Evolutionary conservation across 1,139 yeast species (phyloP).

Genomic region (Scheffersomyces insectosa): DNA sequence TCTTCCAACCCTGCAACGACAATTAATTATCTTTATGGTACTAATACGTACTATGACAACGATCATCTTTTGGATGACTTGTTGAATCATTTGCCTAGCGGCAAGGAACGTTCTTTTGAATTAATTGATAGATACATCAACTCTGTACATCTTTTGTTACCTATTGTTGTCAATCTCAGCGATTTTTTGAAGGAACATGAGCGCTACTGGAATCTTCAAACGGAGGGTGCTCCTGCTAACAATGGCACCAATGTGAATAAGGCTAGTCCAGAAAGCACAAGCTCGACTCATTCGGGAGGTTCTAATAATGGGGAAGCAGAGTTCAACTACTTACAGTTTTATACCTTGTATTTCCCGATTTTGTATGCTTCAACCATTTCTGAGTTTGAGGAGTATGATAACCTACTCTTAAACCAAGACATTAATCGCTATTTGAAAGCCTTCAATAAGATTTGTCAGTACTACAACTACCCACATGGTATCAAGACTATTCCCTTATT

Average conservation of each 20-base stretch:
- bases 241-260: not conserved
- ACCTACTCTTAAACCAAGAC: conserved; percentile 48
- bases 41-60: conserved; percentile 43
- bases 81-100: conserved; percentile 31
- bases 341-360: conserved; percentile 50
- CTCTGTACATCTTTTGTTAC: conserved; percentile 56
- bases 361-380: conserved; percentile 56
- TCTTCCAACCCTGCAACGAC: conserved; percentile 43
- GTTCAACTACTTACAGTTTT: conserved; percentile 44
- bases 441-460: conserved; percentile 49
- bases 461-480: conserved; percentile 55
- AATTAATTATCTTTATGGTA: conserved; percentile 43
- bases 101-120: conserved; percentile 50
- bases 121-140: conserved; percentile 48
- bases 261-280: conserved; percentile 8
- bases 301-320: conserved; percentile 14
- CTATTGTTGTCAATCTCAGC: conserved; percentile 44
- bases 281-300: conserved; percentile 10
- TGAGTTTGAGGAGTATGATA: conserved; percentile 55
- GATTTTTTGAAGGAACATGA: conserved; percentile 51
- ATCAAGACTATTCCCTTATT: conserved; percentile 46
- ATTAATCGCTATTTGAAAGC: conserved; percentile 49
- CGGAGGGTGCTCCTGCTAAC: not conserved
- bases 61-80: conserved; percentile 38
- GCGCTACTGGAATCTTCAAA: conserved; percentile 44